These are phyloP conservation scores for Solanum gandarillasii DNA, from an alignment of 257 asterid genomes.

Conservation along the genomic window DNA sequence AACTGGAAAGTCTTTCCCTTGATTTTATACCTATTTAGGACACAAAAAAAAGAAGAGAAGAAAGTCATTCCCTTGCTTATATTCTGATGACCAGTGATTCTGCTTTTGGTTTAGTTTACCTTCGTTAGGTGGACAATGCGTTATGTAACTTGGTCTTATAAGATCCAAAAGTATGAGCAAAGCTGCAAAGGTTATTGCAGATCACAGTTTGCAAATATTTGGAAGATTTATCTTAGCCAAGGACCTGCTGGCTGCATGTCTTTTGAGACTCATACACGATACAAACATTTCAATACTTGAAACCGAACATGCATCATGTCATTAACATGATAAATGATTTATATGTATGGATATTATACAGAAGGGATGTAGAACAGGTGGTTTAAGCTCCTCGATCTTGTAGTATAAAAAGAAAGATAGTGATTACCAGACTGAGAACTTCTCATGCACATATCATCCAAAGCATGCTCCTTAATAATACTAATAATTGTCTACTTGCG, in stretches of 20 bases:
- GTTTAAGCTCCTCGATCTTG: background rate
- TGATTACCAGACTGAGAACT: background rate
- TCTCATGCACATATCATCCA: background rate
- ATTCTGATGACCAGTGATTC: background rate
- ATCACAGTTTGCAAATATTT: background rate
- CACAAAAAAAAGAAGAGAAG: background rate
- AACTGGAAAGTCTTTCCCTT: background rate
- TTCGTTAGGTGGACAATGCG: background rate
- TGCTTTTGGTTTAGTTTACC: background rate
- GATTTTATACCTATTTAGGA: background rate
- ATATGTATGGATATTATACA: background rate
- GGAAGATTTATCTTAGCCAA: background rate
- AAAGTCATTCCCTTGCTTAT: background rate
- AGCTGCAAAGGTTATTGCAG: background rate
- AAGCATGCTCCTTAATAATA: background rate
- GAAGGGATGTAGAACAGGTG: background rate
- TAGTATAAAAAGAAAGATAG: background rate
- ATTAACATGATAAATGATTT: background rate
- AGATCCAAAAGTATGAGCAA: background rate
- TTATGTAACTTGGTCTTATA: background rate
- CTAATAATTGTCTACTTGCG: background rate
- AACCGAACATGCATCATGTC: background rate
- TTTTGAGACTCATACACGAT: background rate
- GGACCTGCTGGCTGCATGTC: background rate
- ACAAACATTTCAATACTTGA: background rate